Percentiles rank a stretch among this genome's conserved stretches.
Evolutionary conservation across 176 grass and related monocot species (phyloP).

Genomic region (Oryza australiensis): DNA sequence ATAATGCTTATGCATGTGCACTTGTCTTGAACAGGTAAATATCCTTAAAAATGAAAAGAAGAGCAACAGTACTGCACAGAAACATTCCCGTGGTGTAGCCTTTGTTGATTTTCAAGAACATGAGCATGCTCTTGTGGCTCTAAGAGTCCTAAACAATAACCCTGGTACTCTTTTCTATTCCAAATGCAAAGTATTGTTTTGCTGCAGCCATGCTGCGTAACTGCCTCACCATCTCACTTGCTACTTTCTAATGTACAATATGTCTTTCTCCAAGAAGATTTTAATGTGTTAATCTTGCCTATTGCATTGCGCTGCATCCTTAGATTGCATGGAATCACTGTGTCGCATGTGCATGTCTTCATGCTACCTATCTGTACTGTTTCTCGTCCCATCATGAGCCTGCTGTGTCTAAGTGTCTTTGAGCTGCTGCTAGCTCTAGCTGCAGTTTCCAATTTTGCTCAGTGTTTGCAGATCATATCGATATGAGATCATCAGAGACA

Average conservation of each 20-base stretch:
- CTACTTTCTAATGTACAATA: not conserved
- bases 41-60: slow-evolving; percentile 88
- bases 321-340: not conserved
- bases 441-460: not conserved
- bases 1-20: slow-evolving; percentile 8
- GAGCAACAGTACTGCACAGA: slow-evolving; percentile 51
- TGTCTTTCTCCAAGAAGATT: not conserved
- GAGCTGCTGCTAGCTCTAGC: not conserved
- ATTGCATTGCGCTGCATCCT: slow-evolving; percentile 3
- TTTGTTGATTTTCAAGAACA: slow-evolving; percentile 99
- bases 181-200: not conserved
- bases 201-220: not conserved
- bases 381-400: not conserved
- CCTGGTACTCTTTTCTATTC: slow-evolving; percentile 57
- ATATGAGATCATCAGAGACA: not conserved
- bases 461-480: slow-evolving; percentile 8
- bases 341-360: not conserved
- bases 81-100: slow-evolving; percentile 84
- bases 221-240: not conserved
- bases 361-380: not conserved
- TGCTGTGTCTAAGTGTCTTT: slow-evolving; percentile 6
- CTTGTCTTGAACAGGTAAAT: slow-evolving; percentile 67
- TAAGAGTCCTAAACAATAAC: slow-evolving; percentile 98
- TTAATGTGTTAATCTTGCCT: not conserved
- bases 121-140: slow-evolving; percentile 88